phyloP scores from a whole-genome alignment of 2,329 filamentous ascomycete species.

The Fusarium papillatum region DNA sequence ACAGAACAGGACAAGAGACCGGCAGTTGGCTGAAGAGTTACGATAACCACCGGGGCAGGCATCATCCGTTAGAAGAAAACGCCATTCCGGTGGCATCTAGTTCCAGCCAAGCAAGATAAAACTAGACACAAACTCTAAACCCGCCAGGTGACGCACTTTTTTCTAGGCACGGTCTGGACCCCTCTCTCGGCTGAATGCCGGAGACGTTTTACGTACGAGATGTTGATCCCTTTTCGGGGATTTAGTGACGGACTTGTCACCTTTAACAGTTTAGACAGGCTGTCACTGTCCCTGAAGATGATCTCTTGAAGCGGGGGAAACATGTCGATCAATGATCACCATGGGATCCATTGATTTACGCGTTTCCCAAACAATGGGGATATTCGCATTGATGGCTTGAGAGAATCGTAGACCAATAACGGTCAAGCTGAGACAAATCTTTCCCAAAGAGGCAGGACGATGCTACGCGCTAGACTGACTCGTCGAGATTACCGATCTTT shows the following conservation, averaged over 20 bases:
- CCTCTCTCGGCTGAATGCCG: neutral
- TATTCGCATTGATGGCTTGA: neutral
- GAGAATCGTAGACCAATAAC: neutral
- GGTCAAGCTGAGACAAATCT: neutral
- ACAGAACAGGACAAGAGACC: neutral
- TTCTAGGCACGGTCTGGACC: neutral
- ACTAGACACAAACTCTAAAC: neutral
- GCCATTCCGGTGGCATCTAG: neutral
- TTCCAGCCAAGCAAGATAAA: neutral
- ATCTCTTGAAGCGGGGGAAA: conserved; percentile 1
- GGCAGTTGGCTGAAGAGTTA: neutral
- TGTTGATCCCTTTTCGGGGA: neutral
- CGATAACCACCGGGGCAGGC: neutral
- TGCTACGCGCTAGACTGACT: neutral
- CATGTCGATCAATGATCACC: neutral
- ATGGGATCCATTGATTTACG: neutral
- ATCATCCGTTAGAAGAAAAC: neutral
- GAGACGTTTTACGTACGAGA: neutral
- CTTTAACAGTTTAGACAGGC: neutral
- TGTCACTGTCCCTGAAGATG: neutral
- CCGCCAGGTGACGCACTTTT: neutral
- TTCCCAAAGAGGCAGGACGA: neutral
- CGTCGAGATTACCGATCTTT: conserved; percentile 1
- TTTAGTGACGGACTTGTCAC: neutral
- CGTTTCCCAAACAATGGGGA: neutral